Evolutionary conservation across 2,329 filamentous ascomycete genomes (phyloP).

Genomic region (Fusarium dimerum): DNA sequence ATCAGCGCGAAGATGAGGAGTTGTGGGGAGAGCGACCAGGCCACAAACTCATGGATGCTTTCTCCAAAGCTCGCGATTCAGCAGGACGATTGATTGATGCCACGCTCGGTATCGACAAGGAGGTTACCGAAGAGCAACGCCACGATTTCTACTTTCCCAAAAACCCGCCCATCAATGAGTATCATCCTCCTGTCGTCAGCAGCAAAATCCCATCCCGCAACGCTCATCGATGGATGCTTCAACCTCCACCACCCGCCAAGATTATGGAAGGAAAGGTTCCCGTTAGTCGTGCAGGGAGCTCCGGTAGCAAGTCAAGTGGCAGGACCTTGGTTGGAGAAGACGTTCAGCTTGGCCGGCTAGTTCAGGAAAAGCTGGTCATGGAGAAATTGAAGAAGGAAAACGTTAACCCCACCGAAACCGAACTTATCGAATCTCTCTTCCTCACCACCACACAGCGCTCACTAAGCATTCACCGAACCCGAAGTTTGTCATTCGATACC

Average conservation of each 20-base stretch:
- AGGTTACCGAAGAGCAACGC: constrained; percentile 53
- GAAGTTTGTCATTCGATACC: constrained; percentile 41
- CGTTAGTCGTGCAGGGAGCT: constrained; percentile 63
- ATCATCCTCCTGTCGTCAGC: constrained; percentile 82
- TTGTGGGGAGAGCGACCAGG: constrained; percentile 71
- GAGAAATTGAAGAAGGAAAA: constrained; percentile 47
- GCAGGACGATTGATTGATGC: constrained; percentile 56
- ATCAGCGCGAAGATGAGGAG: constrained; percentile 86
- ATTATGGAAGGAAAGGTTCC: constrained; percentile 87
- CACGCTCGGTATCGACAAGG: constrained; percentile 53
- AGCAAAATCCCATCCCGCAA: constrained; percentile 68
- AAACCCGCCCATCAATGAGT: constrained; percentile 79
- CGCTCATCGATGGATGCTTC: constrained; percentile 87
- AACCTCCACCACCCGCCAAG: constrained; percentile 85
- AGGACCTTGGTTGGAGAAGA: constrained; percentile 45
- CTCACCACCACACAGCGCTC: constrained; percentile 33
- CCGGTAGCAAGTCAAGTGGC: constrained; percentile 51
- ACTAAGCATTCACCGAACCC: constrained; percentile 35
- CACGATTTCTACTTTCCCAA: constrained; percentile 62
- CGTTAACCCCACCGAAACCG: constrained; percentile 42
- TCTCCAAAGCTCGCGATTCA: constrained; percentile 59
- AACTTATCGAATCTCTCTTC: constrained; percentile 46
- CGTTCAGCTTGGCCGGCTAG: constrained; percentile 42
- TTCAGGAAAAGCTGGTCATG: constrained; percentile 48
- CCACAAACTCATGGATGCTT: constrained; percentile 58